Percentiles rank a stretch among this genome's conserved stretches.
phyloP scores from a whole-genome alignment of 1,139 yeast genomes.

The Saccharomyces pastorianus region DNA sequence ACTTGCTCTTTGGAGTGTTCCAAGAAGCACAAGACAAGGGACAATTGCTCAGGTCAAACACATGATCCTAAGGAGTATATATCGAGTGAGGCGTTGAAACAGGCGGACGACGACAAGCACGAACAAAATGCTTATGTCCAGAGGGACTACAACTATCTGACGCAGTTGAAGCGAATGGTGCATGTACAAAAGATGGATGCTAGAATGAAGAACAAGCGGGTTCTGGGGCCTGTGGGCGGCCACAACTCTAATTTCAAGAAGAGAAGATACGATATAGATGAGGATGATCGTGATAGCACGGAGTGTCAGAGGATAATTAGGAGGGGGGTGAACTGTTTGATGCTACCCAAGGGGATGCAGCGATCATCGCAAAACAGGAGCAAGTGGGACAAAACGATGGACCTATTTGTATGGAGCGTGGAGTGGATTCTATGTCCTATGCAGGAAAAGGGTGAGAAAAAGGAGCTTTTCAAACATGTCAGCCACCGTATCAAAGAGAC shows the following conservation, averaged over 20 bases:
- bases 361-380: slow-evolving; percentile 60
- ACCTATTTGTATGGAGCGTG: slow-evolving; percentile 67
- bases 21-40: slow-evolving; percentile 54
- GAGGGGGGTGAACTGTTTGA: slow-evolving; percentile 45
- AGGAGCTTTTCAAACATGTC: slow-evolving; percentile 31
- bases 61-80: slow-evolving; percentile 53
- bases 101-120: slow-evolving; percentile 36
- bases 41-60: slow-evolving; percentile 58
- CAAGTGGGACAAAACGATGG: slow-evolving; percentile 60
- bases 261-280: slow-evolving; percentile 9
- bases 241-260: slow-evolving; percentile 13
- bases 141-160: slow-evolving; percentile 75
- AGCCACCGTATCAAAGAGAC: slow-evolving; percentile 41
- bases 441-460: slow-evolving; percentile 19
- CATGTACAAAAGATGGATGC: slow-evolving; percentile 47
- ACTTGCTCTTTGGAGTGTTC: slow-evolving; percentile 74
- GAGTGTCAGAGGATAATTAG: slow-evolving; percentile 24
- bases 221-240: slow-evolving; percentile 13
- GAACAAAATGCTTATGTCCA: slow-evolving; percentile 44
- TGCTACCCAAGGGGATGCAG: slow-evolving; percentile 70
- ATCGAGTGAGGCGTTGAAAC: slow-evolving; percentile 21
- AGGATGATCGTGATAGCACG: slow-evolving; percentile 9
- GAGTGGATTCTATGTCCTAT: slow-evolving; percentile 53
- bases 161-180: slow-evolving; percentile 50
- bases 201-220: slow-evolving; percentile 26